Base-by-base conservation (phyloP, 2,329 filamentous ascomycete genomes). In the Fulvia fulva region DNA sequence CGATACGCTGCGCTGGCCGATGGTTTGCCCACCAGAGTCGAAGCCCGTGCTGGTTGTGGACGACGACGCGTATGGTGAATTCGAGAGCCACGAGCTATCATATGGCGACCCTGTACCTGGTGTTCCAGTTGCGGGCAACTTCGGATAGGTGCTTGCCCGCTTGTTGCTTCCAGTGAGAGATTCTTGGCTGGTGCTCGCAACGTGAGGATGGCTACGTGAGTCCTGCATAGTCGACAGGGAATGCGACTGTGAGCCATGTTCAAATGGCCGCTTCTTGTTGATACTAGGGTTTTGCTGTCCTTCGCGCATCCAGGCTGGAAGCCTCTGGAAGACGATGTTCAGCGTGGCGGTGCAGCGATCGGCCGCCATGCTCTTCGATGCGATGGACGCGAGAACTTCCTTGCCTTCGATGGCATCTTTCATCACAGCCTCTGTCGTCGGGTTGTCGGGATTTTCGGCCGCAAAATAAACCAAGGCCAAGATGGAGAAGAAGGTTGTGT, bases 371-470 rank as follows among this genome's bases (percentile, higher is more conserved):
- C 91, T 97, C 67, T 88, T 87, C 67, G 89, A 86, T 2, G 91
- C 88, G 58, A 97, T 81, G 16, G 85, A 86, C 52, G 86, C 84
- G 60, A 97, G 83, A 62, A 92, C 90, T 63, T 93, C 87, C 69
- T 89, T 89, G 19, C 93, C 94, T 62, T 91, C 88, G 60, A 86
- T 82, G 0, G 92, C 93, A 75, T 97, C 93, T 54, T 87, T 87
- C 59, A 97, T 78, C 22, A 97, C 88, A 61, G 96, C 91, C 53
- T 87, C 82, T 5, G 87, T 87, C 1, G 87, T 88, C 3, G 82
- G 77, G 68, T 88, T 90, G 60, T 89, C 85, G 1, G 88, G 88
- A 63, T 93, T 93, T 70, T 93, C 90, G 14, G 91, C 78, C 0
- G 89, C 87, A 69, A 89, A 93, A 69, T 90, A 94, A 1, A 93